Percentiles rank a stretch among this genome's conserved stretches.
Evolutionary conservation across 2,329 filamentous ascomycete species (phyloP).

Genomic region (Calycina herbarum): DNA sequence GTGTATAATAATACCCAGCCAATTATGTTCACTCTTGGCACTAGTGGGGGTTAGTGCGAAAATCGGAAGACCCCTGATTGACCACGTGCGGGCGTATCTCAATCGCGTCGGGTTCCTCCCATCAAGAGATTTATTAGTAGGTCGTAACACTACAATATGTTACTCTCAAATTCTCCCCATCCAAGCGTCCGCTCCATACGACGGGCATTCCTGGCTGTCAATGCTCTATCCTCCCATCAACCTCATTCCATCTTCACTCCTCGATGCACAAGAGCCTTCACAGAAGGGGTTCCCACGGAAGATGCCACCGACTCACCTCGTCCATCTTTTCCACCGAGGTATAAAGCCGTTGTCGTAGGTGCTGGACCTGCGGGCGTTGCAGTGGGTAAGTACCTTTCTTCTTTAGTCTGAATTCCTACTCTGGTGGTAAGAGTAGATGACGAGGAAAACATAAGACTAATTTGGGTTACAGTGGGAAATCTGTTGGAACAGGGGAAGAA

Average conservation of each 20-base stretch:
- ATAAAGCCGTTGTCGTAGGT: constrained; percentile 58
- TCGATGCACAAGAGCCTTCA: constrained; percentile 8
- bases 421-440: too few species aligned
- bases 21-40: too few species aligned
- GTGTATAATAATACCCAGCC: too few species aligned
- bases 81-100: too few species aligned
- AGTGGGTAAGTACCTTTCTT: constrained; percentile 22
- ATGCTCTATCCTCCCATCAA: not conserved
- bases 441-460: too few species aligned
- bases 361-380: constrained; percentile 60
- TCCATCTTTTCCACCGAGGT: constrained; percentile 32
- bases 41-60: too few species aligned
- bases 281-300: not conserved
- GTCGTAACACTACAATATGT: not conserved
- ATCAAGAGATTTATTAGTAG: not conserved
- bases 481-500: constrained; percentile 54
- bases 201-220: not conserved
- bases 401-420: too few species aligned
- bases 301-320: not conserved
- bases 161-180: not conserved
- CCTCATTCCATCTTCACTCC: not conserved
- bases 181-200: not conserved
- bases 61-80: too few species aligned
- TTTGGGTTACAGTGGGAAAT: constrained; percentile 50
- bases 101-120: too few species aligned